These are phyloP conservation scores for Pythium biforme DNA, from an alignment of 352 stramenopile genomes.

Conservation along the genomic window DNA sequence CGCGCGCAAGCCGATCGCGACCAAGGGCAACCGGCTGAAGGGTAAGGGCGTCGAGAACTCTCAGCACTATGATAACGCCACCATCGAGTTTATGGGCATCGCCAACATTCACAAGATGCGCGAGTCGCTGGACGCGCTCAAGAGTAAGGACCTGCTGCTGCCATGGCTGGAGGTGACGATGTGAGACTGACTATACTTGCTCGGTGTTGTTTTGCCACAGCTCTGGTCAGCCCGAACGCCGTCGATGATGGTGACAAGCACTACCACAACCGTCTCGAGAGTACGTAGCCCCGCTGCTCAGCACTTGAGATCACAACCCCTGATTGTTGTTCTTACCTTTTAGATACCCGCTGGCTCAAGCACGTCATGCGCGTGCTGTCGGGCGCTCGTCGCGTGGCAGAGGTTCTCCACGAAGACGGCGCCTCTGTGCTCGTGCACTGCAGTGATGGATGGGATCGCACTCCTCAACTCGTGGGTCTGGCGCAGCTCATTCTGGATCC, in stretches of 20 bases:
- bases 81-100: conserved; percentile 97
- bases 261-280: conserved; percentile 86
- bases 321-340: no score
- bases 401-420: conserved; percentile 84
- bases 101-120: conserved; percentile 99
- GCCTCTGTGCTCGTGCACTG: conserved; percentile 85
- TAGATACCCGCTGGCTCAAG: conserved; percentile 95
- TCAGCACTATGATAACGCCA: conserved; percentile 94
- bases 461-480: conserved; percentile 74
- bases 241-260: conserved; percentile 87
- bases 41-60: conserved; percentile 95
- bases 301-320: no score
- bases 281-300: conserved; percentile 47
- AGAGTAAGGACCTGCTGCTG: conserved; percentile 38
- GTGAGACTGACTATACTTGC: neutral
- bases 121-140: conserved; percentile 90
- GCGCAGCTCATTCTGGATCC: conserved; percentile 85
- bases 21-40: conserved; percentile 79
- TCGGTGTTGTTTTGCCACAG: conserved; percentile 27
- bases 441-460: conserved; percentile 87
- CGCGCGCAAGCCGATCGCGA: conserved; percentile 75
- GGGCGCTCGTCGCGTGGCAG: conserved; percentile 62
- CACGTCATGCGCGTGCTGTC: conserved; percentile 91
- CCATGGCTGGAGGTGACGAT: no score
- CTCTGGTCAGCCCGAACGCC: conserved; percentile 74